Evolutionary conservation across 768 basidiomycete species (phyloP).

Genomic region (Arthromyces matolae): DNA sequence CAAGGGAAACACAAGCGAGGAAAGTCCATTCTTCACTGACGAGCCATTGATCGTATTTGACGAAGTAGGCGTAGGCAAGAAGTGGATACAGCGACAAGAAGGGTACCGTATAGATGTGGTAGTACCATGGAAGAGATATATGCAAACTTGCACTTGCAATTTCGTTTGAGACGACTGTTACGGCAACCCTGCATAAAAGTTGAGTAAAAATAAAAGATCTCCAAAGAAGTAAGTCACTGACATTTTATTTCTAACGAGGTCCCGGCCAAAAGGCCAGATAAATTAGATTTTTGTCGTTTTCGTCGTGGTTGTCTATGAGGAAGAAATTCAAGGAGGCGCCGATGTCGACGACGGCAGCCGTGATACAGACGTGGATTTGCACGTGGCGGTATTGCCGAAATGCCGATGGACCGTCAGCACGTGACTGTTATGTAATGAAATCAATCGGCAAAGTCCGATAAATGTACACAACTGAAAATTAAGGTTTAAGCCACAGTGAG

Average conservation of each 20-base stretch:
- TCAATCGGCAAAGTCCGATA: conserved; percentile 21
- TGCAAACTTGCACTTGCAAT: conserved; percentile 67
- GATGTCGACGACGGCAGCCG: conserved; percentile 1
- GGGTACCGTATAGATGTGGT: conserved; percentile 70
- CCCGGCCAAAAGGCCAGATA: conserved; percentile 8
- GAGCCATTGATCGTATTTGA: conserved; percentile 88
- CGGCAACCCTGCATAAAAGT: conserved; percentile 33
- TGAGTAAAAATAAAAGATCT: conserved; percentile 1
- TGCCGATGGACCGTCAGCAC: conserved; percentile 6
- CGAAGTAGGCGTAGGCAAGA: conserved; percentile 86
- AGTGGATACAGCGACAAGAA: conserved; percentile 81
- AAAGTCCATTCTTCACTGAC: conserved; percentile 98
- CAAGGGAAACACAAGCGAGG: conserved; percentile 80
- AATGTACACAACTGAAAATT: conserved; percentile 24
- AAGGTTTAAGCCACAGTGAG: conserved; percentile 35
- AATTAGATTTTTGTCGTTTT: too few species aligned
- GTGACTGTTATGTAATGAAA: neutral
- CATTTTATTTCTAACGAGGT: conserved; percentile 14
- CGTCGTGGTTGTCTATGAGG: too few species aligned
- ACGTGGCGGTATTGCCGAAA: conserved; percentile 8
- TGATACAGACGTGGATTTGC: conserved; percentile 2
- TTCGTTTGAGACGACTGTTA: conserved; percentile 61
- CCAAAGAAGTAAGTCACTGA: too few species aligned
- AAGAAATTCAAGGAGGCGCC: neutral
- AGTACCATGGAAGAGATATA: conserved; percentile 61